Evolutionary conservation across 441 rosid species (phyloP).

Genomic region (Eutrema salsugineum): DNA sequence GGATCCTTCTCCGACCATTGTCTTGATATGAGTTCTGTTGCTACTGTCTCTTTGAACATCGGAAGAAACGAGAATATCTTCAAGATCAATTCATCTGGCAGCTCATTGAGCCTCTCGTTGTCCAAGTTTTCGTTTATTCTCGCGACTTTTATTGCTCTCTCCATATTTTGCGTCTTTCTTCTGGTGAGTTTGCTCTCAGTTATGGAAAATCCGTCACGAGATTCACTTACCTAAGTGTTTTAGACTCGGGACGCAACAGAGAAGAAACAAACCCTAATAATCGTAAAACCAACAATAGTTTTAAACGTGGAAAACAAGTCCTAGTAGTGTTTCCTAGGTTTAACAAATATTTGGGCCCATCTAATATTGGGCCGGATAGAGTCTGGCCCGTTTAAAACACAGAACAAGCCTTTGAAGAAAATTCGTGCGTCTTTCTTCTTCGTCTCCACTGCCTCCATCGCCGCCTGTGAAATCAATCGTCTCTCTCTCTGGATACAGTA

Average conservation of each 20-base stretch:
- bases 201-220: no score
- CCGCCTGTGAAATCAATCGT: constrained; percentile 21
- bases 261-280: no score
- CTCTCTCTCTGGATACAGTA: neutral
- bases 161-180: no score
- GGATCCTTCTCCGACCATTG: neutral
- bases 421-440: neutral
- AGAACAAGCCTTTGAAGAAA: neutral
- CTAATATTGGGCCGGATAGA: neutral
- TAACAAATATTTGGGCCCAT: neutral
- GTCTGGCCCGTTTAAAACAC: constrained; percentile 1
- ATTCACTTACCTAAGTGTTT: no score
- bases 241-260: no score
- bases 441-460: neutral
- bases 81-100: constrained; percentile 6
- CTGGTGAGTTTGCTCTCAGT: no score
- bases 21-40: neutral
- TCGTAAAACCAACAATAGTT: no score
- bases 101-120: neutral
- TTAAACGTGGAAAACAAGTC: no score
- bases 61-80: neutral
- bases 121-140: neutral
- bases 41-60: neutral
- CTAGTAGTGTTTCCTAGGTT: no score
- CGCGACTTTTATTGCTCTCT: no score